Evolutionary conservation across 345 rosid genomes (phyloP), one percentile per base, ranked within the genome.

Genomic region (Salix brachista): DNA sequence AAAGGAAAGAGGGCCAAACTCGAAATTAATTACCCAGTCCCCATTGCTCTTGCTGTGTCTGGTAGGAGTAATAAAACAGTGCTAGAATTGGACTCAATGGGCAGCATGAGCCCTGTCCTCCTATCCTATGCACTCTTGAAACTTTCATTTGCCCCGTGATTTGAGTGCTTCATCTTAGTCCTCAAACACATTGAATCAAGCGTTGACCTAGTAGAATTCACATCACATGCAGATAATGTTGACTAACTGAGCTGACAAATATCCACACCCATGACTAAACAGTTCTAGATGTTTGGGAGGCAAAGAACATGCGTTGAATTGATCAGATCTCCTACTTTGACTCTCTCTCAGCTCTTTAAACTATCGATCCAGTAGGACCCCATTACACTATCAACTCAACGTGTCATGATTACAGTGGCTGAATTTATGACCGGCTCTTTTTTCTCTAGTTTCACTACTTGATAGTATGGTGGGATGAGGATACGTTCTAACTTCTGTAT

Each of bases 241-340:
- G 80, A 64, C 80, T 19, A 44, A 71, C 80, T 36, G 16, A 48
- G 9, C 7, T 64, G 71, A 23, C 80, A 37, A 65, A 34, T 18
- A 13, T 71, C 75, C 62, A 44, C 80, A 17, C 75, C 19, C 52
- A 65, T 77, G 79, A 69, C 37, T 6, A 3, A 2, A 10, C 7
- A 73, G 42, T 0, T 10, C 37, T 5, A 18, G 12, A 21, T 34
- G 14, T 39, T 39, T 11, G 2, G 46, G 16, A 36, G 10, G 42
- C 26, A 36, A 8, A 36, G 32, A 8, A 65, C 36, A 37, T 28
- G 19, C 34, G 67, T 65, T n/a, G 4, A 21, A 61, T 77, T 77
- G 76, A 78, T 76, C 72, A 10, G 76, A 76, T 78, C 71, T 64
- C 26, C 61, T 71, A 0, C 25, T 41, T 50, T 72, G 71, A 71